Percentiles rank a stretch among this genome's conserved stretches.
Evolutionary conservation across 495 filamentous ascomycete genomes (phyloP).

Genomic region (Aspergillus campestris): DNA sequence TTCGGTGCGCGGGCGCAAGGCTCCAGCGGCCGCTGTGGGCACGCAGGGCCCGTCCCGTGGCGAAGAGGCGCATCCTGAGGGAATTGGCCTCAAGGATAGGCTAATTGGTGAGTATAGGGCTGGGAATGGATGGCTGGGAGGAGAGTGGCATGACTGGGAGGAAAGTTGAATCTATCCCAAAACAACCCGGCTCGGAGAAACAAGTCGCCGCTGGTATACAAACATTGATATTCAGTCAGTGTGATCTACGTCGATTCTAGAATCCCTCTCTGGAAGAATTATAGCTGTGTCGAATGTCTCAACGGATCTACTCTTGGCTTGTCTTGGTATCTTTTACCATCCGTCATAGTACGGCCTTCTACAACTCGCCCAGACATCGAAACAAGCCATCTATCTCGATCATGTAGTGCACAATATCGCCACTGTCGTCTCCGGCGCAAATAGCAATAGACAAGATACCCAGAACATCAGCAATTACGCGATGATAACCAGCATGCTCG

Average conservation of each 20-base stretch:
- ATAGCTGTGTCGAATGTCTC: too few species aligned
- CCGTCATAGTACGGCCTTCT: too few species aligned
- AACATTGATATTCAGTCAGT: background rate
- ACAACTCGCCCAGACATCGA: too few species aligned
- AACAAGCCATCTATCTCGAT: too few species aligned
- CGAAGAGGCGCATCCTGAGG: constrained; percentile 33
- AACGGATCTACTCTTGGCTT: too few species aligned
- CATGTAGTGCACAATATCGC: too few species aligned
- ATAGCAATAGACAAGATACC: too few species aligned
- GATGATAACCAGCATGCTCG: too few species aligned
- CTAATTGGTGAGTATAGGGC: background rate
- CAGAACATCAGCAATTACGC: too few species aligned
- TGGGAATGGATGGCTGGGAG: background rate
- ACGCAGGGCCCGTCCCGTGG: constrained; percentile 39
- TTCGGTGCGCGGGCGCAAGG: constrained; percentile 19
- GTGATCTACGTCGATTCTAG: background rate
- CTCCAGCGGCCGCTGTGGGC: constrained; percentile 33
- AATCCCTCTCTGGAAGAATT: too few species aligned
- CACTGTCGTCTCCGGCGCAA: too few species aligned
- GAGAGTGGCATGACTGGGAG: background rate
- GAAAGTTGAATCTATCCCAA: constrained; percentile 6
- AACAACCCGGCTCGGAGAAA: constrained; percentile 25
- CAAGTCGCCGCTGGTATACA: constrained; percentile 17
- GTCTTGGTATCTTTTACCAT: too few species aligned
- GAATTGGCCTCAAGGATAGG: background rate